Conservation (phyloP, 2,329 filamentous ascomycete genomes). For the Penicillium sp. region DNA sequence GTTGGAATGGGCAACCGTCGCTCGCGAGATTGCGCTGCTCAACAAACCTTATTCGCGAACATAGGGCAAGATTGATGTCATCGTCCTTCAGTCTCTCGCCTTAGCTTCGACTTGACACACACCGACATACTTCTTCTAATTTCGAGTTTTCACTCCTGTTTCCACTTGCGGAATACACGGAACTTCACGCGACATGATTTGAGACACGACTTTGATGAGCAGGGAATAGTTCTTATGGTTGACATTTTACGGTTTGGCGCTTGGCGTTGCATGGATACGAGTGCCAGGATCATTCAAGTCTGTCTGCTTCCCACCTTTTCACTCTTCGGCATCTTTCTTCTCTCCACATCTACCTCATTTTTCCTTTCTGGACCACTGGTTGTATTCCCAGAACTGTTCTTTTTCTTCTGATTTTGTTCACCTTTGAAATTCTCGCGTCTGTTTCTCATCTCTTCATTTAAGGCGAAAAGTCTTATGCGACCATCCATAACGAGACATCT, state of each 20-base stretch:
- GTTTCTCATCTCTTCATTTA: too few species aligned
- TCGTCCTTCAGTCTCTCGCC: too few species aligned
- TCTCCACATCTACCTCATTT: conserved; percentile 6
- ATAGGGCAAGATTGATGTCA: conserved; percentile 1
- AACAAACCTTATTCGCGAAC: conserved; percentile 81
- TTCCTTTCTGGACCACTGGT: conserved; percentile 6
- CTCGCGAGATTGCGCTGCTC: conserved; percentile 88
- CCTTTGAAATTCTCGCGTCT: too few species aligned
- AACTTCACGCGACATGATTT: conserved; percentile 18
- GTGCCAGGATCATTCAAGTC: neutral
- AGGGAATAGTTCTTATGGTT: conserved; percentile 7
- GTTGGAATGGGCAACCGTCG: conserved; percentile 83
- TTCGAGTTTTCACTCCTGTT: too few species aligned
- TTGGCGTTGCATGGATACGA: conserved; percentile 10
- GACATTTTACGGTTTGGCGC: conserved; percentile 14
- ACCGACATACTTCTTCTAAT: too few species aligned
- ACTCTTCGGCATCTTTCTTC: conserved; percentile 1
- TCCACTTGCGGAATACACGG: conserved; percentile 1
- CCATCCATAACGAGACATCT: conserved; percentile 2
- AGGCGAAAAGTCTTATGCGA: conserved; percentile 1
- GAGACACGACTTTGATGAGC: conserved; percentile 17
- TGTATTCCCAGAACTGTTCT: conserved; percentile 1
- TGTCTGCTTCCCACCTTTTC: too few species aligned
- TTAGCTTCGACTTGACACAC: too few species aligned
- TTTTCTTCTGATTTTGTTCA: too few species aligned